Conservation (phyloP, 805 yeast species). For the Alloascoidea hylecoeti region DNA sequence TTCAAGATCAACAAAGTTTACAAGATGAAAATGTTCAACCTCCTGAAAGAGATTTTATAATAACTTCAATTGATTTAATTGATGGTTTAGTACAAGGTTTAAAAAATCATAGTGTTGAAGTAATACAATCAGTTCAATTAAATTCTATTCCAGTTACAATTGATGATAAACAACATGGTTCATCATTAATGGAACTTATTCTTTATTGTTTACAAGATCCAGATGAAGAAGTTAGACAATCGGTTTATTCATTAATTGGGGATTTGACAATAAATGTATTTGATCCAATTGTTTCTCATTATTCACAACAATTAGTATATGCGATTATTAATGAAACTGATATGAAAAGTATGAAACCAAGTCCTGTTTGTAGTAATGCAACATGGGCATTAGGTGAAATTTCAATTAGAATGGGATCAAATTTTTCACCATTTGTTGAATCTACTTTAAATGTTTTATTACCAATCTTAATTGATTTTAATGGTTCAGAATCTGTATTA, state of each 20-base stretch:
- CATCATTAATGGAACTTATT: slow-evolving; percentile 42
- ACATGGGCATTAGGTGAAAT: slow-evolving; percentile 92
- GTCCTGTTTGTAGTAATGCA: slow-evolving; percentile 73
- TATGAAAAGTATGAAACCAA: slow-evolving; percentile 30
- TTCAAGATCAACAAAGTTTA: slow-evolving; percentile 46
- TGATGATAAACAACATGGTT: slow-evolving; percentile 9
- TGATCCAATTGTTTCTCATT: slow-evolving; percentile 20
- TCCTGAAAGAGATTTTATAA: slow-evolving; percentile 84
- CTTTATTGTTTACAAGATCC: slow-evolving; percentile 62
- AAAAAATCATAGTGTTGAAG: slow-evolving; percentile 42
- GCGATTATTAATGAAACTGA: slow-evolving; percentile 52
- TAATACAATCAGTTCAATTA: slow-evolving; percentile 22
- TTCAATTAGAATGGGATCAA: slow-evolving; percentile 37
- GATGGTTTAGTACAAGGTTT: slow-evolving; percentile 93
- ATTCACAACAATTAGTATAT: slow-evolving; percentile 10
- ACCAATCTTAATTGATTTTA: slow-evolving; percentile 40
- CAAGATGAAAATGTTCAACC: slow-evolving; percentile 42
- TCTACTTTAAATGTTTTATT: slow-evolving; percentile 40
- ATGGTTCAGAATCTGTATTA: slow-evolving; percentile 29
- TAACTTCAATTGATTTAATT: slow-evolving; percentile 77
- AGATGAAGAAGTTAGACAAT: slow-evolving; percentile 81
- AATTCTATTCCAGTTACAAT: slow-evolving; percentile 12
- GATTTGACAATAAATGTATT: slow-evolving; percentile 62
- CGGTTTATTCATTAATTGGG: slow-evolving; percentile 81
- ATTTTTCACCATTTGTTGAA: slow-evolving; percentile 35